A percentile compares a stretch with the other conserved stretches of the same genome.
Evolutionary conservation across 768 basidiomycete genomes (phyloP).

Genomic region (Cantharellus cinnabarinus): DNA sequence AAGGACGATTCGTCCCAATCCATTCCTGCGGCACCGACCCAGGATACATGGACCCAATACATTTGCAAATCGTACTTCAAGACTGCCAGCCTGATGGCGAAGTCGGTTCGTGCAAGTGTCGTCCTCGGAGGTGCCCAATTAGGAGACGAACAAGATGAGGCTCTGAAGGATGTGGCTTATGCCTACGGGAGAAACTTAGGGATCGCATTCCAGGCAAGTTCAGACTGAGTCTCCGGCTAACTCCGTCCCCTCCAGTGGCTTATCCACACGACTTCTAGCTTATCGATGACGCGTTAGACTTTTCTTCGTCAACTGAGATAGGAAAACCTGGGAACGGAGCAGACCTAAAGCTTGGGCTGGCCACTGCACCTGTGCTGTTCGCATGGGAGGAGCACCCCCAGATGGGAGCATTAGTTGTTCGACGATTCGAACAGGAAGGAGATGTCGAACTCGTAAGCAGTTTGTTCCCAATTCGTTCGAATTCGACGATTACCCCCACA

Average conservation of each 20-base stretch:
- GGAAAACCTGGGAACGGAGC: constrained; percentile 78
- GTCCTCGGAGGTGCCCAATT: constrained; percentile 54
- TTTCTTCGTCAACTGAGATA: constrained; percentile 54
- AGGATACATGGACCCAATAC: constrained; percentile 49
- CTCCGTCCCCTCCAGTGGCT: background rate
- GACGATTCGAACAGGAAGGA: constrained; percentile 55
- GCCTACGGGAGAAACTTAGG: constrained; percentile 79
- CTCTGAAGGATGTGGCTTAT: constrained; percentile 79
- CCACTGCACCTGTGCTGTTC: constrained; percentile 70
- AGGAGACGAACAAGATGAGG: constrained; percentile 36
- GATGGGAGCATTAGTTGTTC: constrained; percentile 53
- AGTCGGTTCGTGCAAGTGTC: constrained; percentile 63
- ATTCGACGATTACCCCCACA: background rate
- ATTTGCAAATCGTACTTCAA: constrained; percentile 86
- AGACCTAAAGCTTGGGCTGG: constrained; percentile 62
- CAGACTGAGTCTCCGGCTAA: background rate
- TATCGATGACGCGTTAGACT: constrained; percentile 90
- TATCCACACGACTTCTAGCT: constrained; percentile 30
- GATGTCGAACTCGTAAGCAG: constrained; percentile 57
- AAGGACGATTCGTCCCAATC: constrained; percentile 3
- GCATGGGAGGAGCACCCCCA: constrained; percentile 71
- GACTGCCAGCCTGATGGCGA: constrained; percentile 80
- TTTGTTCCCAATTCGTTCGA: background rate
- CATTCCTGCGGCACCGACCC: constrained; percentile 11
- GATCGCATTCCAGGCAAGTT: constrained; percentile 79